Evolutionary conservation across 805 yeast genomes (phyloP).

Genomic region (Saccharomyces mikatae): DNA sequence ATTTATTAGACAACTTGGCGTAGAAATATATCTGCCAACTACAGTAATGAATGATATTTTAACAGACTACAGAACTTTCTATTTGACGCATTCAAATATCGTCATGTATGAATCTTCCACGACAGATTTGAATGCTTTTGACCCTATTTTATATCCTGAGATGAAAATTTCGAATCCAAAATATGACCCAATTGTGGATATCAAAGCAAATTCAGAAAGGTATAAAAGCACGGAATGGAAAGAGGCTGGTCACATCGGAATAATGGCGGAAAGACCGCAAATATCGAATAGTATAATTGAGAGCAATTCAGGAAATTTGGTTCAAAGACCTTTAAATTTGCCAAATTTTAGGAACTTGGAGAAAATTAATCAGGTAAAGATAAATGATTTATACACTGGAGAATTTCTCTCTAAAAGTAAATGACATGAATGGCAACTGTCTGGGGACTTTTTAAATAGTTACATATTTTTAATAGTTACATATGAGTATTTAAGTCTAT

Average conservation of each 20-base stretch:
- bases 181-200: conserved; percentile 14
- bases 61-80: conserved; percentile 28
- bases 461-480: not conserved
- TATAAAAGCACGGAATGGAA: conserved; percentile 19
- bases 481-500: not conserved
- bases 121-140: conserved; percentile 4
- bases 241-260: conserved; percentile 33
- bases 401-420: conserved; percentile 1
- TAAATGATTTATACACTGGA: conserved; percentile 7
- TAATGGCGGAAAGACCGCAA: conserved; percentile 36
- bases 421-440: not conserved
- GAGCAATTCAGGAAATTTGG: conserved; percentile 13
- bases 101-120: conserved; percentile 16
- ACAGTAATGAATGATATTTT: conserved; percentile 37
- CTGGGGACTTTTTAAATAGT: not conserved
- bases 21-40: conserved; percentile 42
- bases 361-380: conserved; percentile 42
- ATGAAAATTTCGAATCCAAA: conserved; percentile 27
- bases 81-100: conserved; percentile 30
- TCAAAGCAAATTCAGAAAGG: conserved; percentile 11
- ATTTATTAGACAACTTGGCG: conserved; percentile 40
- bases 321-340: conserved; percentile 26
- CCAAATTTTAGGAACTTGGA: conserved; percentile 62
- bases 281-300: conserved; percentile 33
- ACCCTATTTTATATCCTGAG: conserved; percentile 24